Percentiles rank a stretch among this genome's conserved stretches.
phyloP scores from a whole-genome alignment of 495 filamentous ascomycete species.

The Pyrenula aspistea region DNA sequence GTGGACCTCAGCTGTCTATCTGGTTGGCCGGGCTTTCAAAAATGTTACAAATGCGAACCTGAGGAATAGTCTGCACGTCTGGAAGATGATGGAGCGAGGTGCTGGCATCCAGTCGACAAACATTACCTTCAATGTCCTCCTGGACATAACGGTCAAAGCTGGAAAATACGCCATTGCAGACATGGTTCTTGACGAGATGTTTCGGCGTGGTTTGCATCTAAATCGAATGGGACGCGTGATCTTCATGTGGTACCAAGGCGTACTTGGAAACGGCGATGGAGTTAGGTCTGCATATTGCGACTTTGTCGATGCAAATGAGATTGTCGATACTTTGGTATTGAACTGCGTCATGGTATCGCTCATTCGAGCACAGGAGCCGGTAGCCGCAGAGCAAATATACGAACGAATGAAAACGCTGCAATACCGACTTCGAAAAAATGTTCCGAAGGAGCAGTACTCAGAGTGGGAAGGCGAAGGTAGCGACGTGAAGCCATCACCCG shows the following conservation, averaged over 20 bases:
- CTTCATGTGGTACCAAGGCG: slow-evolving; percentile 71
- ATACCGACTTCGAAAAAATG: slow-evolving; percentile 7
- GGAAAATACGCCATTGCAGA: slow-evolving; percentile 73
- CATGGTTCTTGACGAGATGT: slow-evolving; percentile 74
- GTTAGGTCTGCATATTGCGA: slow-evolving; percentile 61
- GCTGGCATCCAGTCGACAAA: slow-evolving; percentile 49
- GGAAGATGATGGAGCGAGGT: slow-evolving; percentile 77
- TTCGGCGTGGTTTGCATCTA: slow-evolving; percentile 44
- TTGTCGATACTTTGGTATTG: slow-evolving; percentile 77
- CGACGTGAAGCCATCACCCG: slow-evolving; percentile 6
- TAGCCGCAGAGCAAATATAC: slow-evolving; percentile 67
- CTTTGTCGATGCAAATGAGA: slow-evolving; percentile 67
- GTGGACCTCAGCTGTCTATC: slow-evolving; percentile 76
- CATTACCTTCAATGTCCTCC: slow-evolving; percentile 84
- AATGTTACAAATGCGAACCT: slow-evolving; percentile 50
- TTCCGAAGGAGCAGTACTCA: slow-evolving; percentile 23
- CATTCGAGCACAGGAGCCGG: slow-evolving; percentile 55
- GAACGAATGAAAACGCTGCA: slow-evolving; percentile 57
- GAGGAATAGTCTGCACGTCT: slow-evolving; percentile 63
- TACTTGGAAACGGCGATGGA: slow-evolving; percentile 52
- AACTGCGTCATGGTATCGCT: slow-evolving; percentile 77
- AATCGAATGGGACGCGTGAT: slow-evolving; percentile 67
- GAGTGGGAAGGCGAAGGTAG: slow-evolving; percentile 10
- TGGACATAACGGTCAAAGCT: slow-evolving; percentile 76
- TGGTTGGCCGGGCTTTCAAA: slow-evolving; percentile 60